These are phyloP conservation scores for Graphiopsis chlorocephala DNA, from an alignment of 2,329 filamentous ascomycete genomes.

Conservation along the genomic window DNA sequence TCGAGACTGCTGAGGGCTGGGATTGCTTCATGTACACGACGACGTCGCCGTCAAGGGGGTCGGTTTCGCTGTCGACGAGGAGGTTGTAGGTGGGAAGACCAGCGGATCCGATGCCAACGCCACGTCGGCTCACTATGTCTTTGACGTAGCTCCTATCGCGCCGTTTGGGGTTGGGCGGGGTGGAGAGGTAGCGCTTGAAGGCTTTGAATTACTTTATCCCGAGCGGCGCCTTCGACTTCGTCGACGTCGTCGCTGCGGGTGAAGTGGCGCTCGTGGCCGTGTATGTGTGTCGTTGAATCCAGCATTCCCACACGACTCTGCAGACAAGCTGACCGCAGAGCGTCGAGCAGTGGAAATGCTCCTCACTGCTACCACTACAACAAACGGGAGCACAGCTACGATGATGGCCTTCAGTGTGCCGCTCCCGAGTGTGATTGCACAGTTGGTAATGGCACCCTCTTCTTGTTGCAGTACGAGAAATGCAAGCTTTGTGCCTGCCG, in stretches of 20 bases:
- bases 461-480: background rate
- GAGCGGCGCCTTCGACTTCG: conserved; percentile 1
- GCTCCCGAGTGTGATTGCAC: no score
- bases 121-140: conserved; percentile 11
- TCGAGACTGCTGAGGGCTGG: conserved; percentile 10
- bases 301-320: conserved; percentile 11
- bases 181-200: background rate
- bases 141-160: conserved; percentile 3
- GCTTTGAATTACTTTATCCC: background rate
- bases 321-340: background rate
- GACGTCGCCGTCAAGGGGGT: conserved; percentile 8
- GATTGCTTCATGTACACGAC: conserved; percentile 16
- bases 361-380: no score
- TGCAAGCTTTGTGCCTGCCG: background rate
- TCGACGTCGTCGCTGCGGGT: background rate
- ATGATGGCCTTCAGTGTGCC: no score
- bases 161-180: background rate
- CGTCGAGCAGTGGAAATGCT: background rate
- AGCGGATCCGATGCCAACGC: conserved; percentile 13
- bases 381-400: no score
- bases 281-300: background rate
- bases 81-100: conserved; percentile 14
- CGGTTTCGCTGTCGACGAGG: conserved; percentile 2
- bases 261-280: conserved; percentile 6
- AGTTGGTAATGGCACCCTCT: no score